Conservation (phyloP, 768 basidiomycete species). For the Lactarius tabidus region DNA sequence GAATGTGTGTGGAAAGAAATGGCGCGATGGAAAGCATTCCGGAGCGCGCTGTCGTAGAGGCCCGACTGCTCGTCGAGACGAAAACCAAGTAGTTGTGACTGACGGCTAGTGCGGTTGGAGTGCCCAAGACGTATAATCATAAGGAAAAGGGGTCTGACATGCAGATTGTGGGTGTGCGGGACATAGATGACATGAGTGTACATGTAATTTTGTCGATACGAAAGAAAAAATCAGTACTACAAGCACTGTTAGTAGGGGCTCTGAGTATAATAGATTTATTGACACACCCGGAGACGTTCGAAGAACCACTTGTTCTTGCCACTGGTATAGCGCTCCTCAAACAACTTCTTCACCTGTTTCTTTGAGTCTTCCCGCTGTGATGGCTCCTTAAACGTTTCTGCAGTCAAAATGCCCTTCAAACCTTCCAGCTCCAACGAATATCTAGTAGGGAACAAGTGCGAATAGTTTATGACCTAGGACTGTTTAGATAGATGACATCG, state of each 20-base stretch:
- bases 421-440: conserved; percentile 96
- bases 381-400: conserved; percentile 97
- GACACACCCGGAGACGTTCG: conserved; percentile 69
- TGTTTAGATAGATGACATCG: background rate
- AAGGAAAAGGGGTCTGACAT: background rate
- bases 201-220: conserved; percentile 36
- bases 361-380: conserved; percentile 92
- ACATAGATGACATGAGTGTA: conserved; percentile 34
- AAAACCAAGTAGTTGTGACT: background rate
- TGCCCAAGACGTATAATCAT: background rate
- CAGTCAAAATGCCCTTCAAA: conserved; percentile 78
- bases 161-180: conserved; percentile 17
- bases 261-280: no score
- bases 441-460: conserved; percentile 98
- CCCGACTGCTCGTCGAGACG: conserved; percentile 5
- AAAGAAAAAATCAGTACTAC: conserved; percentile 36
- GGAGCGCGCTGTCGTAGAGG: conserved; percentile 37
- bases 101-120: background rate
- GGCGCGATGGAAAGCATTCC: conserved; percentile 61
- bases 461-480: conserved; percentile 89
- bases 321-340: conserved; percentile 90
- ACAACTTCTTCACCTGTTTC: conserved; percentile 92
- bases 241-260: background rate
- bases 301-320: conserved; percentile 99
- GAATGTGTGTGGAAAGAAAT: conserved; percentile 53